Evolutionary conservation across 805 yeast genomes (phyloP).

Genomic region (Wickerhamiella bombiphila): DNA sequence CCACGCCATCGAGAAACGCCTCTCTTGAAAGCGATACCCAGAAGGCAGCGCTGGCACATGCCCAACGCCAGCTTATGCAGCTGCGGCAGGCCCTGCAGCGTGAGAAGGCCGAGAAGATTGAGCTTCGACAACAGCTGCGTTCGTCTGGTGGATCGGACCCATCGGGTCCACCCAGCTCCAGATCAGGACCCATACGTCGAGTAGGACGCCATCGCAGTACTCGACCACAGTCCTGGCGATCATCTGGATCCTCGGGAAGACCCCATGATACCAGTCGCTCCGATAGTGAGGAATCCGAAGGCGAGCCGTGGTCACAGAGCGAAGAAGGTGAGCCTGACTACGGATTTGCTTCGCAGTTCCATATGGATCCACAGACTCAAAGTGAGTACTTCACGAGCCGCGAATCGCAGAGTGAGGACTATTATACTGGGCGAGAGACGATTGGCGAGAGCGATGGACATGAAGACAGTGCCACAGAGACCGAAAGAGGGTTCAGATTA

Average conservation of each 20-base stretch:
- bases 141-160: constrained; percentile 4
- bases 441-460: background rate
- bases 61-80: constrained; percentile 47
- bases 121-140: constrained; percentile 13
- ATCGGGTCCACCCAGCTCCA: too few species aligned
- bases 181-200: too few species aligned
- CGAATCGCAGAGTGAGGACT: background rate
- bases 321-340: constrained; percentile 13
- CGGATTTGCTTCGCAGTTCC: background rate
- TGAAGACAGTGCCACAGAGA: background rate
- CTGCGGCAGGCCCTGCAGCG: constrained; percentile 38
- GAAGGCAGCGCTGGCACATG: constrained; percentile 46
- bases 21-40: constrained; percentile 52
- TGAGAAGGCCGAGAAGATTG: constrained; percentile 29
- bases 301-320: too few species aligned
- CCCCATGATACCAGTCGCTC: background rate
- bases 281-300: background rate
- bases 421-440: background rate
- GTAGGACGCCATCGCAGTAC: too few species aligned
- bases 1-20: constrained; percentile 21
- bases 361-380: too few species aligned
- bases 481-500: background rate
- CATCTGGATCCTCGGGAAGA: too few species aligned
- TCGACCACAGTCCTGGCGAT: too few species aligned
- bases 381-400: constrained; percentile 1